Percentiles rank a stretch among this genome's conserved stretches.
phyloP scores from a whole-genome alignment of 2,329 filamentous ascomycete species.

The Nigrospora sphaerica region DNA sequence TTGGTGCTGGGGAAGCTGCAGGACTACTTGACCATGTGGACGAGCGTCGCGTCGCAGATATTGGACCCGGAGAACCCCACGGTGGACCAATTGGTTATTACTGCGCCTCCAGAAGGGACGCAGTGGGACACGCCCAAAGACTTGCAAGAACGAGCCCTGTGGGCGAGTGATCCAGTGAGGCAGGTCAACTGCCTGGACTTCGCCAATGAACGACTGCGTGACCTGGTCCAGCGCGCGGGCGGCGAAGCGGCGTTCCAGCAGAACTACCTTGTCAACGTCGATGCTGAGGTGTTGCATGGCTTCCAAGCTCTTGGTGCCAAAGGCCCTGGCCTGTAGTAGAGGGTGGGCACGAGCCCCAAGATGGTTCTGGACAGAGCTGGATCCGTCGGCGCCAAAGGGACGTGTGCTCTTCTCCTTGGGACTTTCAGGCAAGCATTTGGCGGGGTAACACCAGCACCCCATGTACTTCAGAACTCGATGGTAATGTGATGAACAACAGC shows the following conservation, averaged over 20 bases:
- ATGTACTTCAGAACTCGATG: no score
- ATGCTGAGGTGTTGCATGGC: conserved; percentile 61
- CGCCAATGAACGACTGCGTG: conserved; percentile 53
- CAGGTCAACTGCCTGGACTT: conserved; percentile 57
- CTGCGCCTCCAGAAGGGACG: conserved; percentile 26
- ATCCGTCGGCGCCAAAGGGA: no score
- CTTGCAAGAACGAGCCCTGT: conserved; percentile 43
- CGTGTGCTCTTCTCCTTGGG: no score
- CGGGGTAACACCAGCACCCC: no score
- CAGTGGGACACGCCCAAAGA: conserved; percentile 53
- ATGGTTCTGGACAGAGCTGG: no score
- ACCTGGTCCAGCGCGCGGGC: conserved; percentile 51
- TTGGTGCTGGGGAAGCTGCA: conserved; percentile 58
- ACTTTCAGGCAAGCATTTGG: no score
- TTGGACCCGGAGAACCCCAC: conserved; percentile 44
- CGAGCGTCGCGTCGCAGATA: conserved; percentile 59
- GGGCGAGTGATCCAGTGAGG: conserved; percentile 59
- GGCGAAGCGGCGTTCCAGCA: conserved; percentile 60
- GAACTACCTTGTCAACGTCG: conserved; percentile 67
- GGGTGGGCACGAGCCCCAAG: no score
- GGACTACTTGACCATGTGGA: conserved; percentile 71
- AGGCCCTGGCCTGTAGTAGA: no score
- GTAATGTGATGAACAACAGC: no score
- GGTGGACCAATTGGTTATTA: conserved; percentile 45
- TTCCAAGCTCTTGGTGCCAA: conserved; percentile 31